Base-by-base conservation (phyloP, 2,329 filamentous ascomycete species). In the Stylonectria norvegica region DNA sequence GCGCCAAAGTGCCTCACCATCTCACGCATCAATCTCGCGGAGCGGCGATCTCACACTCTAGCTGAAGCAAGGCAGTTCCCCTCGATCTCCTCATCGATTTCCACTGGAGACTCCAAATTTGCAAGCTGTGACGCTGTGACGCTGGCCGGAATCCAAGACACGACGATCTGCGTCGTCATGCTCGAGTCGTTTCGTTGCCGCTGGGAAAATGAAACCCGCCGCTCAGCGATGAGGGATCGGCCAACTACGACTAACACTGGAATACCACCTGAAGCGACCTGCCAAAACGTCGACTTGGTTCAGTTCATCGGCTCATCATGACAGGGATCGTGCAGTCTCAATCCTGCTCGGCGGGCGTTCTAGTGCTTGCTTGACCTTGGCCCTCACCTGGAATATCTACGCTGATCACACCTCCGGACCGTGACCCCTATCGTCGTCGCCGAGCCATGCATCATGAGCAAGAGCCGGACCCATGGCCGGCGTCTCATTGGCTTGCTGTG, bases 11-110 rank as follows among this genome's bases (percentile, higher is more conserved):
- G 49, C 47, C 48, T 45, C 44, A 42, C 35, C 42, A 18, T 28
- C 29, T 27, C 35, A 44, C 36, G 31, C 33, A 42, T 20, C 25
- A 34, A 50, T 50, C 31, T 34, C 31, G 50, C 48, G 49, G 53
- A 45, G 49, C 52, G 53, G 53, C 53, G 53, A 56, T 56, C 53
- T 53, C 48, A 52, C 53, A 55, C 48, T 55, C 43, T 52, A 54
- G 36, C 45, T 57, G 53, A 55, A 36, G 54, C 52, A 53, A 45
- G 42, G 47, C 42, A 42, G 32, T 42, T 38, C 22, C 35, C 35
- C 46, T 28, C 41, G 40, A 48, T 43, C 40, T 36, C 25, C 12
- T 7, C 7, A 25, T 25, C 22, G 7, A 12, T 25, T 25, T 12
- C 8, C 12, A 7, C 7, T 12, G 12, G 12, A 12, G 22, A 7